phyloP scores from a whole-genome alignment of 345 rosid genomes.

The Salix brachista region DNA sequence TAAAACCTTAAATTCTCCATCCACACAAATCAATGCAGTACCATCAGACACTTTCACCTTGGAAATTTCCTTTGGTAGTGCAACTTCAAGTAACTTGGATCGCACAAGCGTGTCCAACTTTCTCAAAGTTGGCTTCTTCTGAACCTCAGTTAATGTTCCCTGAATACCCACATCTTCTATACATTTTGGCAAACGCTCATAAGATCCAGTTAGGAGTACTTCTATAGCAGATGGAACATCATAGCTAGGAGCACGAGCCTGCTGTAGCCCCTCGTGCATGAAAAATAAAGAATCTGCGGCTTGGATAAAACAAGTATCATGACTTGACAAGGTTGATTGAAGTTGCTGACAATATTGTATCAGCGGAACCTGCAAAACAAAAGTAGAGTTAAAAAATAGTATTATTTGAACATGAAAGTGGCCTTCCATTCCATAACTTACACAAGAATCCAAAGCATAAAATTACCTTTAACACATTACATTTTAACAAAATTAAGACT shows the following conservation, averaged over 20 bases:
- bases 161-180: constrained; percentile 86
- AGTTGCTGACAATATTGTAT: constrained; percentile 85
- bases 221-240: constrained; percentile 96
- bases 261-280: constrained; percentile 97
- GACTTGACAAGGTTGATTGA: constrained; percentile 77
- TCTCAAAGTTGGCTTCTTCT: constrained; percentile 80
- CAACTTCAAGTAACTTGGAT: constrained; percentile 77
- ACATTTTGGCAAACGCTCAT: constrained; percentile 86
- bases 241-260: constrained; percentile 96
- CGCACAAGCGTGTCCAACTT: constrained; percentile 88
- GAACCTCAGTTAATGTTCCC: constrained; percentile 58
- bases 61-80: constrained; percentile 78
- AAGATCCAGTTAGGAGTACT: constrained; percentile 78
- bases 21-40: constrained; percentile 62
- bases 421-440: background rate
- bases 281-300: constrained; percentile 90
- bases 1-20: constrained; percentile 90
- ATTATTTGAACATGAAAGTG: background rate
- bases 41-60: constrained; percentile 87
- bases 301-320: constrained; percentile 86
- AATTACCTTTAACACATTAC: background rate
- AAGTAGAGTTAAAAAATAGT: background rate
- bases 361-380: constrained; percentile 70
- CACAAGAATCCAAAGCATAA: background rate
- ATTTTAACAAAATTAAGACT: background rate